Evolutionary conservation across 805 yeast genomes (phyloP), one percentile per base, ranked within the genome.

Genomic region (Cyberlindnera lachancei): DNA sequence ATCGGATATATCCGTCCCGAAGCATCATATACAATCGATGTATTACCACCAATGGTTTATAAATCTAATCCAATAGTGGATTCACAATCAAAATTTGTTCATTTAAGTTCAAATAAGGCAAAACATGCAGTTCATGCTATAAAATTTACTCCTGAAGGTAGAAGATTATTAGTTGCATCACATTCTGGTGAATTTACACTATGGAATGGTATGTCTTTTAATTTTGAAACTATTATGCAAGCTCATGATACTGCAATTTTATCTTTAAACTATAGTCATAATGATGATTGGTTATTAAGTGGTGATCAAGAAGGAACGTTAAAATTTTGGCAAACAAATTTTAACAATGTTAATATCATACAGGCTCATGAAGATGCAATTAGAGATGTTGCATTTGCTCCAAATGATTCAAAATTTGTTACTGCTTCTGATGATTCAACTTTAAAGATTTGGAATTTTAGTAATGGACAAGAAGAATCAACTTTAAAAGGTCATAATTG

Each of bases 321-420:
- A 48, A 92, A 92, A 61, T 90, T 82, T 51, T 92, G 98, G 98
- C 97, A 88, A 59, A 94, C 96, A 5, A 92, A 92, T 58, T 85
- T 92, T 64, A 92, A 92, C 60, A 90, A 92, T 64, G 96, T 94
- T 29, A 87, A 90, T 53, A 79, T 84, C 33, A 55, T 77, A 21
- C 68, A 70, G 24, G 87, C 79, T 1, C 95, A 87, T 52, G 67
- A 81, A 5, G 92, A 85, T 55, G 83, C 84, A 8, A 71, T 92
- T 25, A 70, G 95, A 38, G 97, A 86, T 48, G 70, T 92, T 25
- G 79, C 88, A 6, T 92, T 92, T 56, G 74, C 90, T 31, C 96
- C 96, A 5, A 80, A 79, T 46, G 98, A 90, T 55, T 64, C 87
- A 7, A 86, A 87, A 53, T 92, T 88, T 57, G 83, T 87, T n/a